Evolutionary conservation across 75 land plant species (phyloP).

Genomic region (Cryptomeria japonica): DNA sequence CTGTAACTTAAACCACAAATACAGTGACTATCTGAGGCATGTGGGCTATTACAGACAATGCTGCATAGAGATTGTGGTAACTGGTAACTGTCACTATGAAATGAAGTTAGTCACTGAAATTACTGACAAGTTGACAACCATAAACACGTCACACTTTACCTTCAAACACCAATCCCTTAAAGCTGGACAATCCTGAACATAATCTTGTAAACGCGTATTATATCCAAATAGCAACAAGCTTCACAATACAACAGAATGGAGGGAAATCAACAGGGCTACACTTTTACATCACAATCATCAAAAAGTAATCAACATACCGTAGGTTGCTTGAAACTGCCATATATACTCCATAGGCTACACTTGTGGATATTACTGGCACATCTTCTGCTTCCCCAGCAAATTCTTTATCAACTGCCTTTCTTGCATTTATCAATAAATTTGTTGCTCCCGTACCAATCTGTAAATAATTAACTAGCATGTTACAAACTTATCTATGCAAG

Average conservation of each 20-base stretch:
- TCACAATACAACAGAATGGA: not conserved
- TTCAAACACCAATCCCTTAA: not conserved
- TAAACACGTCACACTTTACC: not conserved
- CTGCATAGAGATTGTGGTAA: not conserved
- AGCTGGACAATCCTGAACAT: not conserved
- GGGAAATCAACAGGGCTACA: not conserved
- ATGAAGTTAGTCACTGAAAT: not conserved
- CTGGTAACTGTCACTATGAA: not conserved
- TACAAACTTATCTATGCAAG: not conserved
- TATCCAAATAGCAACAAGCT: not conserved
- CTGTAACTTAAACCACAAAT: not conserved
- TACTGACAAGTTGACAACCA: not conserved
- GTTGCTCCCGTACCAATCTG: constrained; percentile 86
- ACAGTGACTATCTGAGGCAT: not conserved
- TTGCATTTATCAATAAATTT: constrained; percentile 61
- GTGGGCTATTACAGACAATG: not conserved
- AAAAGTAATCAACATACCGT: constrained; percentile 46
- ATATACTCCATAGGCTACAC: constrained; percentile 87
- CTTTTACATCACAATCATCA: not conserved
- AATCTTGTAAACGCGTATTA: not conserved
- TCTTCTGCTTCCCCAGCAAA: constrained; percentile 70
- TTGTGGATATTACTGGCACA: constrained; percentile 75
- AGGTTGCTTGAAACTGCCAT: constrained; percentile 92
- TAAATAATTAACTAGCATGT: not conserved
- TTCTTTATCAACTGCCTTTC: constrained; percentile 61